Conservation (phyloP, 2,329 filamentous ascomycete species). For the Grosmannia clavigera region DNA sequence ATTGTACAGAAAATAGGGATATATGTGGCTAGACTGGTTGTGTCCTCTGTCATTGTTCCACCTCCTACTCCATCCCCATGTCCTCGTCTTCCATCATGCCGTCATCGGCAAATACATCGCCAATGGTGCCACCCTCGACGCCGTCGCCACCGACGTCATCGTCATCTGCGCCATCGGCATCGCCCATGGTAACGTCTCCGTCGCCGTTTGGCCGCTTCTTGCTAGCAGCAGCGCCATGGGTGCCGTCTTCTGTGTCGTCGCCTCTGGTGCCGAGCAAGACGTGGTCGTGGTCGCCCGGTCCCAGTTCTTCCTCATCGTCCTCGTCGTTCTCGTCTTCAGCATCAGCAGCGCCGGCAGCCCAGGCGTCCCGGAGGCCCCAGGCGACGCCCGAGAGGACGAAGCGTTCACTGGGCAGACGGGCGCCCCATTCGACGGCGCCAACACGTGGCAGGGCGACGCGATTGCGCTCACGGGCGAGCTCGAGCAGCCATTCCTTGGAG, state of each 20-base stretch:
- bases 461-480: conserved; percentile 62
- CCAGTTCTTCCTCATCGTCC: conserved; percentile 6
- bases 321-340: conserved; percentile 25
- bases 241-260: conserved; percentile 30
- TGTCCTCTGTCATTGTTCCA: too few species aligned
- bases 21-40: background rate
- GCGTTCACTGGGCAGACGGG: conserved; percentile 53
- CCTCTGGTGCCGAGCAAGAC: conserved; percentile 18
- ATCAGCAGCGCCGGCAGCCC: conserved; percentile 31
- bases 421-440: conserved; percentile 53
- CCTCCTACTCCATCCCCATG: conserved; percentile 20
- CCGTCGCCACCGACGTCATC: conserved; percentile 43
- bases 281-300: conserved; percentile 18
- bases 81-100: conserved; percentile 21
- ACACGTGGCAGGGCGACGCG: conserved; percentile 52
- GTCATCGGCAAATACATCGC: conserved; percentile 28
- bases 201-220: conserved; percentile 15
- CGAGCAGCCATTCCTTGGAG: conserved; percentile 64
- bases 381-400: conserved; percentile 55
- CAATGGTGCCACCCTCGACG: conserved; percentile 42
- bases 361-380: conserved; percentile 51
- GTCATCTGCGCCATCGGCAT: conserved; percentile 35
- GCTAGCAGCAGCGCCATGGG: conserved; percentile 15
- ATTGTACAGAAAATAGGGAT: background rate
- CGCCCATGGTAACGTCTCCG: conserved; percentile 27